A percentile compares a stretch with the other conserved stretches of the same genome.
Evolutionary conservation across 2,329 filamentous ascomycete genomes (phyloP).

Genomic region (Trichophyton schoenleinii): DNA sequence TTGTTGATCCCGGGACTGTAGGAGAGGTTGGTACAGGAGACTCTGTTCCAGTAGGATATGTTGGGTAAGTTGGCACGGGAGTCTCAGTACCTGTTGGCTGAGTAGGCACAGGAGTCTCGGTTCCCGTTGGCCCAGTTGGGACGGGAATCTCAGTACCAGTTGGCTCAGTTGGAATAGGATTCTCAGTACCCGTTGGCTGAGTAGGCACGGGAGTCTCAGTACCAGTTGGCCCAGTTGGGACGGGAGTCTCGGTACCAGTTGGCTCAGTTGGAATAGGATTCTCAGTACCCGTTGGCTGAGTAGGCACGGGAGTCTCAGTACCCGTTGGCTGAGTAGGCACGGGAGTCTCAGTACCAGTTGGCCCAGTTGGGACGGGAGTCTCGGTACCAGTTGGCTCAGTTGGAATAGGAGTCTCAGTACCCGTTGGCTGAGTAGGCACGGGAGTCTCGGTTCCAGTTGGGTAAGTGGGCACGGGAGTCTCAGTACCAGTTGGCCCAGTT

Average conservation of each 20-base stretch:
- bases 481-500: no score
- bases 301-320: background rate
- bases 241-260: background rate
- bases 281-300: background rate
- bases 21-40: background rate
- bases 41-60: background rate
- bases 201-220: background rate
- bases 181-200: background rate
- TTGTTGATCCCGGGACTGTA: background rate
- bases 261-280: background rate
- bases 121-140: background rate
- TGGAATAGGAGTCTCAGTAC: no score
- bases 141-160: background rate
- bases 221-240: background rate
- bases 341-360: no score
- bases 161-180: slow-evolving; percentile 2
- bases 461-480: no score
- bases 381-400: no score
- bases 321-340: no score
- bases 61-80: background rate
- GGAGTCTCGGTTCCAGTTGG: no score
- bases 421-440: no score
- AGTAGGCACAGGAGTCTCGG: background rate
- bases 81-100: background rate
- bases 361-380: no score